Conservation (phyloP, 164 flowering plant species). For the Warburgia ugandensis region DNA sequence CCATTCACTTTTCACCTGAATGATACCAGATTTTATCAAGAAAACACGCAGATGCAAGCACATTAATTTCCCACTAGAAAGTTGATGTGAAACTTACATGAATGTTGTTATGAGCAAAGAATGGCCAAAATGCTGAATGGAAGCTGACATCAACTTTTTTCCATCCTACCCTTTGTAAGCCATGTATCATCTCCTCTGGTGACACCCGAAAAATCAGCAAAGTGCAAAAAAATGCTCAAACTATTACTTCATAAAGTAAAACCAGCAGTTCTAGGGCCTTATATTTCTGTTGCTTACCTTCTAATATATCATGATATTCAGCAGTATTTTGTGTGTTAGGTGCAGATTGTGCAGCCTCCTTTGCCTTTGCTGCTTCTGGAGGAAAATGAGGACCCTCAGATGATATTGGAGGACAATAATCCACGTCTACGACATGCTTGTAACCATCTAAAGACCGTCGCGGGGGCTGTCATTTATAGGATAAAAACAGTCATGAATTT, state of each 20-base stretch:
- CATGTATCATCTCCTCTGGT: conserved; percentile 94
- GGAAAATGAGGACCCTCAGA: conserved; percentile 75
- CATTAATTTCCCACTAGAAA: background rate
- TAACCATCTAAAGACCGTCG: conserved; percentile 81
- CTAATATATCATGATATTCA: conserved; percentile 80
- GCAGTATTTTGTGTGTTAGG: conserved; percentile 46
- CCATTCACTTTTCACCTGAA: conserved; percentile 89
- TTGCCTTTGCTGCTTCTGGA: conserved; percentile 81
- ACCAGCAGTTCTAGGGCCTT: too few relatives aligned
- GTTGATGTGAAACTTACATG: conserved; percentile 41
- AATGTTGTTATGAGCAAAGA: conserved; percentile 91
- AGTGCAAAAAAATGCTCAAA: too few relatives aligned
- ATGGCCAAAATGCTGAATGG: conserved; percentile 84
- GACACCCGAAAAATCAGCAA: conserved; percentile 2
- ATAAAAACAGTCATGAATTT: background rate
- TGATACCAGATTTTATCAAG: too few relatives aligned
- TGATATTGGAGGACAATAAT: conserved; percentile 70
- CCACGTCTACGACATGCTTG: conserved; percentile 89
- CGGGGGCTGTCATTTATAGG: conserved; percentile 55
- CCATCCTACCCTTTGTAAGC: conserved; percentile 87
- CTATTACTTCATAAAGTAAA: too few relatives aligned
- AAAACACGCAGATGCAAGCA: too few relatives aligned
- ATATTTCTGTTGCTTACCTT: conserved; percentile 39
- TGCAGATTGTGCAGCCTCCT: conserved; percentile 72
- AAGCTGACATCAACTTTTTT: conserved; percentile 93